Conservation (phyloP, 345 rosid species). For the Acer saccharum region DNA sequence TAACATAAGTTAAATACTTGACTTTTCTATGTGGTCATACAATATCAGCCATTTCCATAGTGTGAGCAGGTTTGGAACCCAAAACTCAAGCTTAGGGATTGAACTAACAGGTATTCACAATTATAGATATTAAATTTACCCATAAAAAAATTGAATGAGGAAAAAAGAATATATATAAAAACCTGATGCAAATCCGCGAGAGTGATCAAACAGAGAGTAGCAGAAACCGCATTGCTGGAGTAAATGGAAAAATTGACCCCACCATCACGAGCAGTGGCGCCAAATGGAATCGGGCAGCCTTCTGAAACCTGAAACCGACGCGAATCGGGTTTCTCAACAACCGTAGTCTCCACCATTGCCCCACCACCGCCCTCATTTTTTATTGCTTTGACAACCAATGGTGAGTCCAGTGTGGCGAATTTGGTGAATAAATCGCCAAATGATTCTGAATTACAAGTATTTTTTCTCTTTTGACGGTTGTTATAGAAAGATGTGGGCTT, state of each 20-base stretch:
- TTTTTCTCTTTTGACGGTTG: not conserved
- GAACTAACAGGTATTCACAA: too few relatives aligned
- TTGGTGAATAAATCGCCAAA: not conserved
- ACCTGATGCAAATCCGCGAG: conserved; percentile 74
- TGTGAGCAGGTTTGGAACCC: too few relatives aligned
- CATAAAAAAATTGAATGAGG: not conserved
- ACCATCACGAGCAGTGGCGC: conserved; percentile 63
- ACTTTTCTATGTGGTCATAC: too few relatives aligned
- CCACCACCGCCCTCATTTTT: conserved; percentile 29
- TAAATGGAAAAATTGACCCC: conserved; percentile 88
- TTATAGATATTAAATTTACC: too few relatives aligned
- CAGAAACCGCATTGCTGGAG: conserved; percentile 73
- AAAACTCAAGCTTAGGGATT: too few relatives aligned
- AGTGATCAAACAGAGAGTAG: conserved; percentile 68
- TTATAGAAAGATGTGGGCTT: not conserved
- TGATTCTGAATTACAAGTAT: not conserved
- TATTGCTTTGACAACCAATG: conserved; percentile 29
- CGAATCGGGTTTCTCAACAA: conserved; percentile 44
- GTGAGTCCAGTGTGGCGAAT: not conserved
- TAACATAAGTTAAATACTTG: too few relatives aligned
- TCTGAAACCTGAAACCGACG: conserved; percentile 43
- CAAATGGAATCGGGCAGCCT: conserved; percentile 78
- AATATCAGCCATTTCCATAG: too few relatives aligned
- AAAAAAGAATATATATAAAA: not conserved
- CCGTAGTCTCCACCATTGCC: conserved; percentile 39